Evolutionary conservation across 257 asterid genomes (phyloP).

Genomic region (Prunella vulgaris): DNA sequence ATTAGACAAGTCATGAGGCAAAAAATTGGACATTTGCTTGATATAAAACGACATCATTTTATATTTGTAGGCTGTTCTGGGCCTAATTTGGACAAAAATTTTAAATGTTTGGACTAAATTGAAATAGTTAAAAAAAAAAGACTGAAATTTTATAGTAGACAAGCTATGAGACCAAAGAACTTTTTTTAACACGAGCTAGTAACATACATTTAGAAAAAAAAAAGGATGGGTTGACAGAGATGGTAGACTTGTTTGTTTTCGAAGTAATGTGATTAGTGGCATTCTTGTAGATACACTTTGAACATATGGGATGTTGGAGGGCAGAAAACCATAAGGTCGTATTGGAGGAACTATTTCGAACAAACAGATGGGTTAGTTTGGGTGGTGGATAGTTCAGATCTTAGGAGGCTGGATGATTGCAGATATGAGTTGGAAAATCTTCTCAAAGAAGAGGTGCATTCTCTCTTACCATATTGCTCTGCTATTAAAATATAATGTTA

Average conservation of each 20-base stretch:
- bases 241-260: not conserved
- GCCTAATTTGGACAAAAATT: too few relatives aligned
- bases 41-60: too few relatives aligned
- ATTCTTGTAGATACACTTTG: constrained; percentile 60
- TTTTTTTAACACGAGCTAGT: too few relatives aligned
- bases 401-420: constrained; percentile 88
- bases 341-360: constrained; percentile 97
- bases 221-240: not conserved
- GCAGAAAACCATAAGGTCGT: constrained; percentile 90
- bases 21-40: too few relatives aligned
- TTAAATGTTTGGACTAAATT: too few relatives aligned
- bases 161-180: too few relatives aligned
- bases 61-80: too few relatives aligned
- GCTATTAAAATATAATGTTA: not conserved
- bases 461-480: not conserved
- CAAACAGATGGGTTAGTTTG: constrained; percentile 95
- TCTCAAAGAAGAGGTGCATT: constrained; percentile 80
- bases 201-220: too few relatives aligned
- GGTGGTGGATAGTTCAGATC: constrained; percentile 98
- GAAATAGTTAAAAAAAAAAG: too few relatives aligned
- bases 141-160: too few relatives aligned
- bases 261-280: constrained; percentile 10
- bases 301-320: constrained; percentile 99
- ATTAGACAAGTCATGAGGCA: too few relatives aligned
- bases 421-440: constrained; percentile 85